Base-by-base conservation (phyloP, 2,329 filamentous ascomycete genomes). In the Calonectria hawksworthii region DNA sequence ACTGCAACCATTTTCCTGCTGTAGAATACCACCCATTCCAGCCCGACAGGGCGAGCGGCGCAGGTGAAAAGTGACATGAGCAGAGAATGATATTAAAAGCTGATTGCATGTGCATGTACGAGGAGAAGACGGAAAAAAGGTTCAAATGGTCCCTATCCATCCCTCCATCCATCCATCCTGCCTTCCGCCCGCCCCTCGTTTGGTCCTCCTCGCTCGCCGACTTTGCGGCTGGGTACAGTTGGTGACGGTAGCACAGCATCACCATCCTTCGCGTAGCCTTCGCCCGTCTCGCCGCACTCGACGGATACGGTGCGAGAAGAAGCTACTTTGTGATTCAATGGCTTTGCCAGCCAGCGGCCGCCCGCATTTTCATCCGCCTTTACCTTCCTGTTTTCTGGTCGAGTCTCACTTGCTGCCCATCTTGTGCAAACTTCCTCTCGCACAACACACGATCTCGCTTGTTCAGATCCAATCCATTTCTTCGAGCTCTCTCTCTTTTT, bases 221-320 rank as follows among this genome's bases (percentile, higher is more conserved):
- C n/a, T 38, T 63, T 66, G 56, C 72, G 72, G 72, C 67, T 66
- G 54, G 61, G 52, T 67, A 61, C 72, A 74, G 59, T 52, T 51
- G 50, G 59, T 26, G 30, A 65, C 71, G 38, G 71, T 73, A 32
- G 41, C 44, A 73, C 71, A 47, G 65, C 66, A 47, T 65, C 70
- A 23, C 64, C 44, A 51, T 61, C 41, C 36, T 59, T 72, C 59
- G 61, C 69, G 44, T 32, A 63, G 52, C 44, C 32, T 34, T 63
- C 52, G 61, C 61, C 63, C 61, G 32, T 23, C 21, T 54, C 65
- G 50, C 65, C 65, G 65, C 51, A 11, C 68, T 71, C 61, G 70
- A 72, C 70, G 61, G 51, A 67, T 32, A 59, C 38, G 26, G 69
- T 52, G 68, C 56, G 56, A 59, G 52, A 59, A 36, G 38, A 68